Conservation (phyloP, 805 yeast genomes). For the Scheffersomyces coipomensis region DNA sequence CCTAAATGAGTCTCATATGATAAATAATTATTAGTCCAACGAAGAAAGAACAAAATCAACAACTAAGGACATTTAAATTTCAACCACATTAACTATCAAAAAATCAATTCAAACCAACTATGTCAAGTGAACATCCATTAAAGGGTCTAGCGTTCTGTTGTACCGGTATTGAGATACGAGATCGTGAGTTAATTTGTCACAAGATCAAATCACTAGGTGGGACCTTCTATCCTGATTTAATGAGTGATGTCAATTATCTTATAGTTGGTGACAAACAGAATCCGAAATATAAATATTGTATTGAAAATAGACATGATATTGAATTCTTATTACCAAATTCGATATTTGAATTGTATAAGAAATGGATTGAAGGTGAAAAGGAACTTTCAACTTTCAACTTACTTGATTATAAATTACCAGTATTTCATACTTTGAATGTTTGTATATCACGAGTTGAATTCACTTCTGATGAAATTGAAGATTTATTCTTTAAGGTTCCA, state of each 20-base stretch:
- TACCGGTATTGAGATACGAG: slow-evolving; percentile 46
- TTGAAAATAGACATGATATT: slow-evolving; percentile 55
- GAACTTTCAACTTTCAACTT: slow-evolving; percentile 15
- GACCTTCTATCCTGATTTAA: slow-evolving; percentile 50
- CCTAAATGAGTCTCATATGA: too few relatives aligned
- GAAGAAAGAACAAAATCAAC: too few relatives aligned
- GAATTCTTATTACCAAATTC: slow-evolving; percentile 49
- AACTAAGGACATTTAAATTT: too few relatives aligned
- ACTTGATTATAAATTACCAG: slow-evolving; percentile 29
- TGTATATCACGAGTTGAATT: slow-evolving; percentile 43
- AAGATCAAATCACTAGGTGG: slow-evolving; percentile 63
- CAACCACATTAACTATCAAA: too few relatives aligned
- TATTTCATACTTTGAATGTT: slow-evolving; percentile 44
- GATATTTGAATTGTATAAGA: slow-evolving; percentile 42
- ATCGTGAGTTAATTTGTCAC: slow-evolving; percentile 41
- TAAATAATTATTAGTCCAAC: too few relatives aligned
- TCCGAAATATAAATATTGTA: slow-evolving; percentile 53
- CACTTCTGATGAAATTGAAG: slow-evolving; percentile 1
- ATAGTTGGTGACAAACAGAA: slow-evolving; percentile 59
- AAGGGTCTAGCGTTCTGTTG: slow-evolving; percentile 53
- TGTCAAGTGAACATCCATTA: slow-evolving; percentile 33
- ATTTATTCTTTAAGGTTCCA: slow-evolving; percentile 13
- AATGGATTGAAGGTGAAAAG: slow-evolving; percentile 55
- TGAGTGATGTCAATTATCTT: slow-evolving; percentile 58
- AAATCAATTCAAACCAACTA: too few relatives aligned